These are phyloP conservation scores for Mortierella sp. DNA, from an alignment of 371 early-diverging fungal genomes.

Conservation along the genomic window DNA sequence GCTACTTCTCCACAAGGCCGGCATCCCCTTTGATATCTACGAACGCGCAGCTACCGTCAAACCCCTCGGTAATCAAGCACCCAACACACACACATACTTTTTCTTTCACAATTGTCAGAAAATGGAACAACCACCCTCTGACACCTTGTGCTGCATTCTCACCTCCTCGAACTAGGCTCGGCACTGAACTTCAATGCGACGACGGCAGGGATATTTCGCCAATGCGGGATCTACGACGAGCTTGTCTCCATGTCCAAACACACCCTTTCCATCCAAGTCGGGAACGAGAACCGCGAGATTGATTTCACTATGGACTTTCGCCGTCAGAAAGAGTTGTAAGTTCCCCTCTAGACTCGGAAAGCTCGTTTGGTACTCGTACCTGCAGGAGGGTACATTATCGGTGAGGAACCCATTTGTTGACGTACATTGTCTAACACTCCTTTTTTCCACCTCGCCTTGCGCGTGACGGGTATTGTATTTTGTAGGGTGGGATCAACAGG, in stretches of 20 bases:
- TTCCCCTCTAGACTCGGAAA: background rate
- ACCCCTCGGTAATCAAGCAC: constrained; percentile 18
- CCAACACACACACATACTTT: too few relatives aligned
- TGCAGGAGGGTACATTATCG: background rate
- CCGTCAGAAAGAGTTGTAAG: constrained; percentile 1
- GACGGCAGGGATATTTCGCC: constrained; percentile 17
- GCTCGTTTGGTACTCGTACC: background rate
- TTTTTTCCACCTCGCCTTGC: background rate
- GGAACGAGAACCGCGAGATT: background rate
- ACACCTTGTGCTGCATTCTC: too few relatives aligned
- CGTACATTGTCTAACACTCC: background rate
- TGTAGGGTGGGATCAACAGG: constrained; percentile 14
- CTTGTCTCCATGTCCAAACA: constrained; percentile 17
- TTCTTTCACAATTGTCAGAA: background rate
- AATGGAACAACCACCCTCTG: too few relatives aligned
- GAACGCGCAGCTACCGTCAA: constrained; percentile 29
- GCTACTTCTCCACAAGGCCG: constrained; percentile 28
- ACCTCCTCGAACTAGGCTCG: background rate
- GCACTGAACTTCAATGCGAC: background rate
- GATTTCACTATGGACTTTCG: constrained; percentile 6
- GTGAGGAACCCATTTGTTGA: background rate
- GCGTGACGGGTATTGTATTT: too few relatives aligned
- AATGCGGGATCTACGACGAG: constrained; percentile 32
- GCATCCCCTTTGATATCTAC: constrained; percentile 29
- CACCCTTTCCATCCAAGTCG: background rate